Percentiles rank a stretch among this genome's conserved stretches.
Evolutionary conservation across 306 rosid species (phyloP).

Genomic region (Pyrus communis): DNA sequence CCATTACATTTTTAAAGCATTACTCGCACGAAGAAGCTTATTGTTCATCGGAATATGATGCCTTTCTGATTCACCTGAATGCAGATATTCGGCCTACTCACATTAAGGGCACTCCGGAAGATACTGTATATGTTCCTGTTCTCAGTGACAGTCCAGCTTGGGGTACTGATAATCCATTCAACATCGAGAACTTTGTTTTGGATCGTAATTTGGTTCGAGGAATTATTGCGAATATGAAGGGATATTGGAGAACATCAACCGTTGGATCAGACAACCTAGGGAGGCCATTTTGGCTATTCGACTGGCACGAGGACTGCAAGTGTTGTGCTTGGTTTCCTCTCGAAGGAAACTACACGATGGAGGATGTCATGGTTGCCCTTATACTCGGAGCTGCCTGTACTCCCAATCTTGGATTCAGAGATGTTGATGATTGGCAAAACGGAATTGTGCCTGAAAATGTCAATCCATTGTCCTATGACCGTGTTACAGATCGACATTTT

Average conservation of each 20-base stretch:
- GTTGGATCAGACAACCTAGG: background rate
- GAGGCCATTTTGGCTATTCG: background rate
- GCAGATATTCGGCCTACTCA: background rate
- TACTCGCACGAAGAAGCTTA: background rate
- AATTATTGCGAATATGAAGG: background rate
- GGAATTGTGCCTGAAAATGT: background rate
- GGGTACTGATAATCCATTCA: background rate
- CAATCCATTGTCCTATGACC: background rate
- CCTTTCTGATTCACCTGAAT: background rate
- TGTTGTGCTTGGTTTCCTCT: slow-evolving; percentile 3
- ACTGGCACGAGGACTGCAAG: background rate
- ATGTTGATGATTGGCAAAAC: background rate
- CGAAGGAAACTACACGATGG: background rate
- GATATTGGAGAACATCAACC: background rate
- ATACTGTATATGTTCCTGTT: background rate
- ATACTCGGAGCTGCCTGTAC: background rate
- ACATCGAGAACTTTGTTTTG: background rate
- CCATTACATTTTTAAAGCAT: background rate
- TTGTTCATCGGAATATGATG: background rate
- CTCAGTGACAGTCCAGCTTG: background rate
- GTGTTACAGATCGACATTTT: too few species aligned
- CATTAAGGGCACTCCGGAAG: background rate
- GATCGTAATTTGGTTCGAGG: background rate
- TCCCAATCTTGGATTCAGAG: background rate
- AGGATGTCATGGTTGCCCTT: background rate